phyloP scores from a whole-genome alignment of 2,329 filamentous ascomycete species.

The Bertia moriformis region DNA sequence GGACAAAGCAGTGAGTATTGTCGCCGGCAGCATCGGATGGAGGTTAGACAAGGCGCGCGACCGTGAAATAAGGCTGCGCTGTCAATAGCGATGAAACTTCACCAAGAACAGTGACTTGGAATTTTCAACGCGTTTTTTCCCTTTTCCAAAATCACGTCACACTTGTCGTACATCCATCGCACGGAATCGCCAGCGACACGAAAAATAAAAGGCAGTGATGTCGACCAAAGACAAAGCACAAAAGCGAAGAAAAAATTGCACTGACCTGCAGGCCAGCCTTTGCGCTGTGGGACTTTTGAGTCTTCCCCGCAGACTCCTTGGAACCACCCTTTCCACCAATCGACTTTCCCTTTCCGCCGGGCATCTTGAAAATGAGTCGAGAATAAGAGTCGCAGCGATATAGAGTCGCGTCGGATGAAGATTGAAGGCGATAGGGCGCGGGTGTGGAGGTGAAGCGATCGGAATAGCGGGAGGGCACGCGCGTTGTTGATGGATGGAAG shows the following conservation, averaged over 20 bases:
- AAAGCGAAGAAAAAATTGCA: constrained; percentile 7
- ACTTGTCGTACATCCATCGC: no score
- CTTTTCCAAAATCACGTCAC: no score
- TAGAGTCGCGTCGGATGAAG: not conserved
- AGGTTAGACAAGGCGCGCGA: no score
- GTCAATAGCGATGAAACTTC: no score
- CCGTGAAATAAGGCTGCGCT: no score
- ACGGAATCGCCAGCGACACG: no score
- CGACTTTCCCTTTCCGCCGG: constrained; percentile 89
- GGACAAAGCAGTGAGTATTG: constrained; percentile 3
- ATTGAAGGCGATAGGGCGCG: not conserved
- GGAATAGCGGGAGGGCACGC: not conserved
- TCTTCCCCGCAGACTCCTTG: constrained; percentile 58
- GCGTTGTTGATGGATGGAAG: not conserved
- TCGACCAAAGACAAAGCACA: no score
- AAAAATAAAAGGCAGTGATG: no score
- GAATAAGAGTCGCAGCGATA: not conserved
- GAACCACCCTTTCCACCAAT: constrained; percentile 18
- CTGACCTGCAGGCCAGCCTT: constrained; percentile 91
- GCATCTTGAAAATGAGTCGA: not conserved
- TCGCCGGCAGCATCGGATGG: no score
- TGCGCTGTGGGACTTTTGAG: constrained; percentile 89
- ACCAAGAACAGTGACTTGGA: no score
- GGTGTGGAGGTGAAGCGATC: not conserved
- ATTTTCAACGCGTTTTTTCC: no score